A percentile compares a stretch with the other conserved stretches of the same genome.
Evolutionary conservation across 2,329 filamentous ascomycete species (phyloP).

Genomic region (Fusarium sp.): DNA sequence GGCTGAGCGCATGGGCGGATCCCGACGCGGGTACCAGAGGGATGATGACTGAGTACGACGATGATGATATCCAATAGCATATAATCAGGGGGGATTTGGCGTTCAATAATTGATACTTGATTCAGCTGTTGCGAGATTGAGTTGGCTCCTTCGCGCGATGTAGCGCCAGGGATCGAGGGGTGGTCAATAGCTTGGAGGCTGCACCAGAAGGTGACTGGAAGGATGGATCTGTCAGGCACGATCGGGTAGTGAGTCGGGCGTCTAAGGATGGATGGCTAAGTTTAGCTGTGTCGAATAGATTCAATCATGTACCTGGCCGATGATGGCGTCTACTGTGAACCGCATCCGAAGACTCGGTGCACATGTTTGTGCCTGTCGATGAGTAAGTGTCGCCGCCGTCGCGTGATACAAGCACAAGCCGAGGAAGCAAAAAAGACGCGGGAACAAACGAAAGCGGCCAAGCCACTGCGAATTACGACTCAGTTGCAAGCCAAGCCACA

Average conservation of each 20-base stretch:
- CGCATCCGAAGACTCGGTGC: conserved; percentile 2
- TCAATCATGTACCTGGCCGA: not conserved
- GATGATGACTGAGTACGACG: conserved; percentile 59
- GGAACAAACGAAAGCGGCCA: conserved; percentile 12
- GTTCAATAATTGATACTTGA: not conserved
- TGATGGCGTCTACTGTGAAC: conserved; percentile 4
- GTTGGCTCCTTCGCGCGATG: not conserved
- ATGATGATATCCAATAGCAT: not conserved
- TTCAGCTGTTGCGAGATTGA: not conserved
- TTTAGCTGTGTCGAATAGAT: too few relatives aligned
- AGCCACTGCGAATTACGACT: conserved; percentile 17
- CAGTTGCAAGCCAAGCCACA: conserved; percentile 1
- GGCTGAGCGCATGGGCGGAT: conserved; percentile 67
- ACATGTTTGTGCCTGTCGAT: not conserved
- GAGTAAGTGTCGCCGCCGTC: conserved; percentile 1
- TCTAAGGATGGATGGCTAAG: too few relatives aligned
- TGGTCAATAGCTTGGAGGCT: not conserved
- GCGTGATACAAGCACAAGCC: not conserved
- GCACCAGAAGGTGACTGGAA: too few relatives aligned
- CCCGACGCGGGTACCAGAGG: conserved; percentile 61
- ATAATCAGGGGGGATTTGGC: not conserved
- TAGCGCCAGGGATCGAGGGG: not conserved
- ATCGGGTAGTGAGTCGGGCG: not conserved
- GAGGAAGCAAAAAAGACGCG: not conserved
- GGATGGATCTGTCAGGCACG: not conserved